These are phyloP conservation scores for Apium graveolens DNA, from an alignment of 129 eudicot genomes.

Conservation along the genomic window DNA sequence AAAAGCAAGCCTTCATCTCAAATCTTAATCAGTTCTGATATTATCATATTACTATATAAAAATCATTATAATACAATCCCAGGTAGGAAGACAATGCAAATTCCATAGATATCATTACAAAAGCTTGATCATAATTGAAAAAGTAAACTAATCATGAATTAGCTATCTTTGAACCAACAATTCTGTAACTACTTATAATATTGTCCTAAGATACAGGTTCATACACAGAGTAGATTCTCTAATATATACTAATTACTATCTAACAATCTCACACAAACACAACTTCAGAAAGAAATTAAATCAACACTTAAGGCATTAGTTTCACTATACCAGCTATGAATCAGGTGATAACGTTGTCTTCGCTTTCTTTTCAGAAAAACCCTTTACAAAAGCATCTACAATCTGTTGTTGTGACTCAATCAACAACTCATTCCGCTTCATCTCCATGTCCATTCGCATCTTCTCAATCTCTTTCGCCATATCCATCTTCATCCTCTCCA, in stretches of 20 bases:
- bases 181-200: no score
- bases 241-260: neutral
- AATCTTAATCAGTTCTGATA: no score
- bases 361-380: conserved; percentile 23
- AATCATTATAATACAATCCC: neutral
- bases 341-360: neutral
- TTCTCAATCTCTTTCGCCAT: conserved; percentile 62
- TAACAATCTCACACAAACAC: neutral
- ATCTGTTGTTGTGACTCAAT: conserved; percentile 58
- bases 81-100: neutral
- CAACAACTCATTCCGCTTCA: conserved; percentile 57
- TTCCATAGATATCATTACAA: neutral
- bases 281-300: neutral
- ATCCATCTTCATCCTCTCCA: conserved; percentile 80
- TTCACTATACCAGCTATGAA: neutral
- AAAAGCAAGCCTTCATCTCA: no score
- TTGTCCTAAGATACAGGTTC: neutral
- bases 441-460: conserved; percentile 62
- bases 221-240: no score
- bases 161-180: neutral
- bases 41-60: no score
- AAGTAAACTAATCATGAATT: neutral
- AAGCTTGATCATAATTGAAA: neutral
- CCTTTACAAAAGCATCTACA: conserved; percentile 60
- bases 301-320: neutral